These are phyloP conservation scores for Beauveria australis DNA, from an alignment of 2,329 filamentous ascomycete species.

Conservation along the genomic window DNA sequence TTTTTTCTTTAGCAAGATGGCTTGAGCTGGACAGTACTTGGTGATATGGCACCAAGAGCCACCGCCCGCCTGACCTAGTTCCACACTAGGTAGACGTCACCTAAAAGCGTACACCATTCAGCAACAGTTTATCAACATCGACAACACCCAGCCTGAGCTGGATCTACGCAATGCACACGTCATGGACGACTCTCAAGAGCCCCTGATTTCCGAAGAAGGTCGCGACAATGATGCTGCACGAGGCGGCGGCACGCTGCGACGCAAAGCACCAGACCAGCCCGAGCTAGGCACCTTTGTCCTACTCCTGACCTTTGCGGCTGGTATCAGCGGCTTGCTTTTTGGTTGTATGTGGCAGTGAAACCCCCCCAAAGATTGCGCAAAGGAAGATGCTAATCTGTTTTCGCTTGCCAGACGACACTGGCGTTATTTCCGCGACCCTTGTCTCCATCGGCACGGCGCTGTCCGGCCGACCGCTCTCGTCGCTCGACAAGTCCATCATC, in stretches of 20 bases:
- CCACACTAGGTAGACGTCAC: not conserved
- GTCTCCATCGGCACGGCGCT: slow-evolving; percentile 55
- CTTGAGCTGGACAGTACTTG: too few relatives aligned
- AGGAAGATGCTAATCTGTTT: not conserved
- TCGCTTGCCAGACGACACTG: slow-evolving; percentile 48
- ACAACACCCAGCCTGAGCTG: not conserved
- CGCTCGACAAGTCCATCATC: slow-evolving; percentile 61
- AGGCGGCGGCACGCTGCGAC: slow-evolving; percentile 21
- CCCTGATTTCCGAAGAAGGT: slow-evolving; percentile 26
- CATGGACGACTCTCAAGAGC: slow-evolving; percentile 31
- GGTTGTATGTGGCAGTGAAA: slow-evolving; percentile 44
- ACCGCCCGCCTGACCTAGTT: not conserved
- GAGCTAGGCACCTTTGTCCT: slow-evolving; percentile 48
- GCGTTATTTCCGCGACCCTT: slow-evolving; percentile 60
- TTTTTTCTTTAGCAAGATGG: too few relatives aligned
- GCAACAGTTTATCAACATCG: not conserved
- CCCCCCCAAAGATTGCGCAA: not conserved
- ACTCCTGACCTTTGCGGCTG: slow-evolving; percentile 54
- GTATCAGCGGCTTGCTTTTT: slow-evolving; percentile 60
- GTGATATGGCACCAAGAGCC: too few relatives aligned
- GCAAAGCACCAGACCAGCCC: slow-evolving; percentile 20
- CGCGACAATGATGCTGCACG: slow-evolving; percentile 22
- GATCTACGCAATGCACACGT: not conserved
- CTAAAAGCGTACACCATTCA: not conserved
- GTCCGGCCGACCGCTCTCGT: slow-evolving; percentile 46